These are phyloP conservation scores for Metarhizium rileyi DNA, from an alignment of 2,329 filamentous ascomycete species.

Conservation along the genomic window DNA sequence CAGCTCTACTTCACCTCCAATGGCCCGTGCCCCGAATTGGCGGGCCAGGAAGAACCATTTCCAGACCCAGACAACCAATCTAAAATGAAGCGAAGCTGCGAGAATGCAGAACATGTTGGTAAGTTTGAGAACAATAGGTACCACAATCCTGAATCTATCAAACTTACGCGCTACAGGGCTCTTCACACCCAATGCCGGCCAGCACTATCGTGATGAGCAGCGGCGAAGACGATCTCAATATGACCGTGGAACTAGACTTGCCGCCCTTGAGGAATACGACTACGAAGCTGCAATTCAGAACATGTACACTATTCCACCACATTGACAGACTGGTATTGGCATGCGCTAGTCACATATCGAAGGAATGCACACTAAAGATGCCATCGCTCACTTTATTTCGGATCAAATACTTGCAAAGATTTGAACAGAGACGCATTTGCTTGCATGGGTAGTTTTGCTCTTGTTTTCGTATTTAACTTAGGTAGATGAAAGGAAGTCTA, in stretches of 20 bases:
- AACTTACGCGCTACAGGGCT: conserved; percentile 43
- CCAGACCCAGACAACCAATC: conserved; percentile 73
- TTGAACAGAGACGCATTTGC: background rate
- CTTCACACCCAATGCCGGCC: conserved; percentile 69
- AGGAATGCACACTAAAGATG: background rate
- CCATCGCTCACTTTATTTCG: background rate
- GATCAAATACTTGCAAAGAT: background rate
- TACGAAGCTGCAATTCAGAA: conserved; percentile 35
- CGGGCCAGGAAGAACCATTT: conserved; percentile 66
- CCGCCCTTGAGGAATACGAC: conserved; percentile 54
- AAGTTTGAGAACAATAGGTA: conserved; percentile 23
- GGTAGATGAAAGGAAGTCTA: background rate
- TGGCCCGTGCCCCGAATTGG: conserved; percentile 37
- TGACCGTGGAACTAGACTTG: conserved; percentile 69
- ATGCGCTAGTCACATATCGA: conserved; percentile 4
- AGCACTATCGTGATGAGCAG: conserved; percentile 65
- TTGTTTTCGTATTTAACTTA: background rate
- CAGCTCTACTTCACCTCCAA: conserved; percentile 45
- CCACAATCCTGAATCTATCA: background rate
- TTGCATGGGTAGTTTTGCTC: background rate
- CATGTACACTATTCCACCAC: conserved; percentile 19
- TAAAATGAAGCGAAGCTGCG: conserved; percentile 79
- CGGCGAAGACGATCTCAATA: conserved; percentile 68
- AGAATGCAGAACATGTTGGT: conserved; percentile 81
- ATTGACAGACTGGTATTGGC: background rate